phyloP scores from a whole-genome alignment of 768 basidiomycete species.

The Tricholoma matsutake region DNA sequence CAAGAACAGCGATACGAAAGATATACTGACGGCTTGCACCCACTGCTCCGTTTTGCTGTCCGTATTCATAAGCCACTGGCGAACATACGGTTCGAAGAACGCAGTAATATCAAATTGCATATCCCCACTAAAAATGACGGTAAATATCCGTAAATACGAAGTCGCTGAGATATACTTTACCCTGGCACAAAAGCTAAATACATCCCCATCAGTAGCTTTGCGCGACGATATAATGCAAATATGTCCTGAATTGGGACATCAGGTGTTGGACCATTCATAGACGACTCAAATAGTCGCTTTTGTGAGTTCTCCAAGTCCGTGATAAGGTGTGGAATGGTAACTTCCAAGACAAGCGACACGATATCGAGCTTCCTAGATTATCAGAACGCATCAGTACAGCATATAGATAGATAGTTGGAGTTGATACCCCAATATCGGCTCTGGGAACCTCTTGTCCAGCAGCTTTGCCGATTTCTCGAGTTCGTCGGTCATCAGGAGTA shows the following conservation, averaged over 20 bases:
- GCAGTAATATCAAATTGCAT: slow-evolving; percentile 65
- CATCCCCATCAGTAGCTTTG: slow-evolving; percentile 76
- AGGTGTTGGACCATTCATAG: slow-evolving; percentile 83
- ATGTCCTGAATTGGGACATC: slow-evolving; percentile 89
- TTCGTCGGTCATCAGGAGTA: slow-evolving; percentile 84
- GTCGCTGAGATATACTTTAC: slow-evolving; percentile 41
- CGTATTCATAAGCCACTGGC: slow-evolving; percentile 85
- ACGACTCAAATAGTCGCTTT: slow-evolving; percentile 75
- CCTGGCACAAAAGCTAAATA: slow-evolving; percentile 73
- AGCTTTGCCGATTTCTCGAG: slow-evolving; percentile 82
- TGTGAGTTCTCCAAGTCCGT: slow-evolving; percentile 65
- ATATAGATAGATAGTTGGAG: neutral
- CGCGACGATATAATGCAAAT: slow-evolving; percentile 80
- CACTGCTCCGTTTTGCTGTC: slow-evolving; percentile 89
- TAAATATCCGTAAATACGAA: slow-evolving; percentile 1
- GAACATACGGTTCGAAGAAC: slow-evolving; percentile 87
- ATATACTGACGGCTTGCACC: slow-evolving; percentile 78
- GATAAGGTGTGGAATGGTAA: slow-evolving; percentile 62
- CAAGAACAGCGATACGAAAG: neutral
- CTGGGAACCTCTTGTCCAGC: slow-evolving; percentile 84
- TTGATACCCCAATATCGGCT: slow-evolving; percentile 74
- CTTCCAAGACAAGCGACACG: slow-evolving; percentile 70
- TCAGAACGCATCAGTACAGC: neutral
- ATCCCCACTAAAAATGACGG: slow-evolving; percentile 38
- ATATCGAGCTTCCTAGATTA: slow-evolving; percentile 62